phyloP scores from a whole-genome alignment of 106 monocot genomes.

The Chionographis japonica region DNA sequence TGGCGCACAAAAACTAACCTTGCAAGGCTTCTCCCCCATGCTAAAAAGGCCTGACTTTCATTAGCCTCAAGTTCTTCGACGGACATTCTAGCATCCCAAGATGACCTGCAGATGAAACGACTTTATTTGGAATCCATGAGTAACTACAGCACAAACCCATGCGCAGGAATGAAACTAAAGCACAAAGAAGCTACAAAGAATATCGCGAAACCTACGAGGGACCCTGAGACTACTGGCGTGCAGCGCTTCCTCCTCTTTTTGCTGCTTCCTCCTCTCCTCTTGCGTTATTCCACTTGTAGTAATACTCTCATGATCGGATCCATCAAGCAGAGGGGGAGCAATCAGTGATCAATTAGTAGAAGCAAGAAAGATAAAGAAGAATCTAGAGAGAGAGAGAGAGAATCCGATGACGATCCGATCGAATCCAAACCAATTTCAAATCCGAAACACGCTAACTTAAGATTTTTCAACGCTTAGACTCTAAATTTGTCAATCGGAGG shows the following conservation, averaged over 20 bases:
- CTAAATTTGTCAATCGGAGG: no score
- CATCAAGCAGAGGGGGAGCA: not conserved
- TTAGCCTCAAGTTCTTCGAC: constrained; percentile 72
- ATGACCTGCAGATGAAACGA: constrained; percentile 37
- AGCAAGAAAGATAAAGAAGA: not conserved
- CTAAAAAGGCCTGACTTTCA: constrained; percentile 64
- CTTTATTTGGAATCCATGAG: no score
- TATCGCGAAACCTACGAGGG: constrained; percentile 57
- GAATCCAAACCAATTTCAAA: no score
- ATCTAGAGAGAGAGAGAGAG: not conserved
- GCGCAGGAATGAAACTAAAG: not conserved
- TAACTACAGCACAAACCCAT: not conserved
- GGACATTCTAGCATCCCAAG: constrained; percentile 70
- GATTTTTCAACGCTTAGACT: no score
- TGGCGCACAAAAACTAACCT: constrained; percentile 26
- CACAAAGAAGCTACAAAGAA: not conserved
- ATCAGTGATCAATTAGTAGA: not conserved
- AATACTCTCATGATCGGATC: no score
- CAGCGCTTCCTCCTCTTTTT: constrained; percentile 72
- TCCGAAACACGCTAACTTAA: no score
- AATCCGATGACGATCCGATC: no score
- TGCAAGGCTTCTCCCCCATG: constrained; percentile 74
- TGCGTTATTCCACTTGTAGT: constrained; percentile 9
- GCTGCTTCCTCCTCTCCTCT: constrained; percentile 39
- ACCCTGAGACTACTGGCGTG: constrained; percentile 76